Conservation (phyloP, 306 rosid genomes). For the Crotalaria pallida region DNA sequence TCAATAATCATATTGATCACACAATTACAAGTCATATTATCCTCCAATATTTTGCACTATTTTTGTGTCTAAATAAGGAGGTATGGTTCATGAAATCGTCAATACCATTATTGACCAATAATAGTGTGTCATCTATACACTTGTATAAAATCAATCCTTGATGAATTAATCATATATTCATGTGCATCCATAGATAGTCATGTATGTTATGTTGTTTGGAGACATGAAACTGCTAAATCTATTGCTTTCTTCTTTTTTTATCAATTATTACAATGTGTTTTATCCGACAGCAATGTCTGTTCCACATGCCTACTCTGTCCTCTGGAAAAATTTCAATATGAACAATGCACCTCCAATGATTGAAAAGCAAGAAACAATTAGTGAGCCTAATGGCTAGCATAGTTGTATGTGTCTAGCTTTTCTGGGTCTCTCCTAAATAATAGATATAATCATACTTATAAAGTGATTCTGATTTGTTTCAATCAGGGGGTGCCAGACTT, state of each 20-base stretch:
- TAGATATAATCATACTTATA: background rate
- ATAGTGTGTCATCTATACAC: background rate
- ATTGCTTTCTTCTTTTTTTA: slow-evolving; percentile 6
- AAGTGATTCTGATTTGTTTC: background rate
- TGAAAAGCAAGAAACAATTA: slow-evolving; percentile 23
- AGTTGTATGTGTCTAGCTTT: slow-evolving; percentile 3
- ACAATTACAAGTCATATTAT: too few species aligned
- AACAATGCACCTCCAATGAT: slow-evolving; percentile 19
- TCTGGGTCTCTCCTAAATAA: background rate
- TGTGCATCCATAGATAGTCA: slow-evolving; percentile 7
- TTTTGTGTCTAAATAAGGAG: too few species aligned
- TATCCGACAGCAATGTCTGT: slow-evolving; percentile 27
- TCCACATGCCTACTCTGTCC: slow-evolving; percentile 18
- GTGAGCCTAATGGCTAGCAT: slow-evolving; percentile 9
- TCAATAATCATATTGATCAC: too few species aligned
- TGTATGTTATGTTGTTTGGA: slow-evolving; percentile 20
- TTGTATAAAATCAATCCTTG: slow-evolving; percentile 23
- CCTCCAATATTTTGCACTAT: too few species aligned
- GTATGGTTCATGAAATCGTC: too few species aligned
- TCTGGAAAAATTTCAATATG: background rate
- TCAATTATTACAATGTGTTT: slow-evolving; percentile 1
- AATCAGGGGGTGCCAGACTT: slow-evolving; percentile 78
- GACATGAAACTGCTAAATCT: slow-evolving; percentile 18
- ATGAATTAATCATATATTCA: slow-evolving; percentile 38
- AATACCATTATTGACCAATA: too few species aligned